Evolutionary conservation across 1,284 basidiomycete genomes (phyloP).

Genomic region (Cutaneotrichosporon mucoides): DNA sequence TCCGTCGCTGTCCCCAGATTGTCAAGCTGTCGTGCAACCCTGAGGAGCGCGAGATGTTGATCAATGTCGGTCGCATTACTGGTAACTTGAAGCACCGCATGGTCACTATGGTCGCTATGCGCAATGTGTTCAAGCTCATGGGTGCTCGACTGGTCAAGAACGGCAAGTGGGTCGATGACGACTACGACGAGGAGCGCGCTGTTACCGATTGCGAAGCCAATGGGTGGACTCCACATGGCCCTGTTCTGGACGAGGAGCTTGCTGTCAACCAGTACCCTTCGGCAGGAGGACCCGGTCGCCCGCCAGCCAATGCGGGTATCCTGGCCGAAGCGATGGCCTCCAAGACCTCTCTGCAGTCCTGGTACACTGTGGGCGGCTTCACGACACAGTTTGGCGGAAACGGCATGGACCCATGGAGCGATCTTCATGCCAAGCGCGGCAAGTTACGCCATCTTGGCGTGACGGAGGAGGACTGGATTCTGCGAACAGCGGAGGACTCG

Average conservation of each 20-base stretch:
- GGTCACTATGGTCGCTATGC: constrained; percentile 86
- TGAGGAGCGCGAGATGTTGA: constrained; percentile 86
- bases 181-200: constrained; percentile 86
- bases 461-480: constrained; percentile 85
- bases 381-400: constrained; percentile 79
- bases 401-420: constrained; percentile 78
- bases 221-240: constrained; percentile 68
- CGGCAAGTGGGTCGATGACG: constrained; percentile 85
- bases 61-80: constrained; percentile 78
- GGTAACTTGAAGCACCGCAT: constrained; percentile 83
- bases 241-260: constrained; percentile 68
- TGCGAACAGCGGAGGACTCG: constrained; percentile 63
- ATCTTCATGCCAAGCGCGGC: constrained; percentile 60
- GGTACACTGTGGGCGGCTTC: constrained; percentile 77
- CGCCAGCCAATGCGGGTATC: constrained; percentile 17
- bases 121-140: constrained; percentile 91
- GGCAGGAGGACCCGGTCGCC: constrained; percentile 32
- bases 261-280: constrained; percentile 27
- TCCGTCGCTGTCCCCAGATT: constrained; percentile 82
- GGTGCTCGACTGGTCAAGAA: constrained; percentile 84
- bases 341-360: constrained; percentile 32
- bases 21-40: constrained; percentile 83
- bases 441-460: constrained; percentile 59
- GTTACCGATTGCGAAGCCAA: constrained; percentile 65
- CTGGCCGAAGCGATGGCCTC: constrained; percentile 48